Base-by-base conservation (phyloP, 2,329 filamentous ascomycete species). In the Alternaria atra region DNA sequence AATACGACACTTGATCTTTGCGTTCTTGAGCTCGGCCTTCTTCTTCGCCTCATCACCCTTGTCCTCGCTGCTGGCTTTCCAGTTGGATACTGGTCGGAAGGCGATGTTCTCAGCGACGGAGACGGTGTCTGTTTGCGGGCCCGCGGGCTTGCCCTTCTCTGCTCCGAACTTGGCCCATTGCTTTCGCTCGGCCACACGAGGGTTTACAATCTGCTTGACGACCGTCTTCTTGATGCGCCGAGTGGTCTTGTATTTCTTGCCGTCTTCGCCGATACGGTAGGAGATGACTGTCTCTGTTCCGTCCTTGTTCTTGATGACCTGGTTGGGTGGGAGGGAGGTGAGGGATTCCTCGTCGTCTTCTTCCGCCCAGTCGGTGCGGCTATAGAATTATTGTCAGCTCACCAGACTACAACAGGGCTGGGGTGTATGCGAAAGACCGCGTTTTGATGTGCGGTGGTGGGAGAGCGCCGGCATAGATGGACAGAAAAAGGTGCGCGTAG, bases 1-100 rank as follows among this genome's bases (percentile, higher is more conserved):
- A 80, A 99, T 98, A 87, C 95, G 91, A 83, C 95, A 99, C 88
- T 98, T 98, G 86, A 99, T 96, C 85, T 97, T 96, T 89, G 97
- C 97, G 85, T 97, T 94, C 88, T 95, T 97, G 77, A 98, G 86
- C 74, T 86, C 84, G 65, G 87, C 84, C 79, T 88, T 86, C 81
- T 89, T 85, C 77, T 84, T 82, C 84, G 92, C 90, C 78, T 90
- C 88, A 84, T 91, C 91, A 74, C 85, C 86, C 82, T 91, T 88
- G 74, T 90, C 89, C 80, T 92, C 91, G 74, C 89, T 90, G 70
- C 92, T 92, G 77, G 91, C 89, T 85, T 94, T 94, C 94, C 93
- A 99, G 86, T 96, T 97, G 73, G 92, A 87, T 79, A 89, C 91
- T 39, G 94, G 95, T 68, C 92, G 87, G 90, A 99, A 98, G 79